A percentile compares a stretch with the other conserved stretches of the same genome.
Evolutionary conservation across 495 filamentous ascomycete genomes (phyloP).

Genomic region (Jackrogersella minutella): DNA sequence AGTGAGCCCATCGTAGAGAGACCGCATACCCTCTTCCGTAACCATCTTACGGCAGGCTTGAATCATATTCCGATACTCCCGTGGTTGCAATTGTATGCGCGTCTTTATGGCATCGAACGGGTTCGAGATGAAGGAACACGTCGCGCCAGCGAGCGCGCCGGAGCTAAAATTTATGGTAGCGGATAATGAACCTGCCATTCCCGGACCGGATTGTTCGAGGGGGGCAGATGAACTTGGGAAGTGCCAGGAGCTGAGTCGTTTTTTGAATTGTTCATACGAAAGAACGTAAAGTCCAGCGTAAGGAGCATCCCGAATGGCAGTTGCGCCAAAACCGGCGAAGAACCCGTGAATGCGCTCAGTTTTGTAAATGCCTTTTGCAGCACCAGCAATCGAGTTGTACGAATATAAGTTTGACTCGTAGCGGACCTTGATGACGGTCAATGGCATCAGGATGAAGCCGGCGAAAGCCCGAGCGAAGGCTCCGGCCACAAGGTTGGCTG

Average conservation of each 20-base stretch:
- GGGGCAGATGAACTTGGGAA: conserved; percentile 9
- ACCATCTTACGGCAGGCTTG: conserved; percentile 79
- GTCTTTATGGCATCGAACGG: conserved; percentile 98
- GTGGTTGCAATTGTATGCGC: conserved; percentile 87
- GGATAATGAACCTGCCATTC: conserved; percentile 55
- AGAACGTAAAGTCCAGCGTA: conserved; percentile 95
- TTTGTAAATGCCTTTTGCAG: conserved; percentile 75
- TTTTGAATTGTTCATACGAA: conserved; percentile 92
- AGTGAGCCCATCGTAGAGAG: conserved; percentile 86
- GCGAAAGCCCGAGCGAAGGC: conserved; percentile 83
- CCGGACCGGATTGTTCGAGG: conserved; percentile 17
- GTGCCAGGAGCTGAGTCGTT: conserved; percentile 59
- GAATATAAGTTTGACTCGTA: conserved; percentile 87
- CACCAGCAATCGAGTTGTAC: conserved; percentile 79
- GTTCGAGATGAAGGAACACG: conserved; percentile 89
- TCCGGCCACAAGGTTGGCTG: conserved; percentile 85
- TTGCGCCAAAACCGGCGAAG: conserved; percentile 93
- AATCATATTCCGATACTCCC: conserved; percentile 84
- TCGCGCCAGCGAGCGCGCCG: conserved; percentile 77
- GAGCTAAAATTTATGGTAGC: conserved; percentile 85
- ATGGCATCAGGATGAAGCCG: conserved; percentile 92
- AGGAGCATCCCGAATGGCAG: conserved; percentile 89
- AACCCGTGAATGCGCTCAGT: conserved; percentile 83
- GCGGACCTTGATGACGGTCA: conserved; percentile 96
- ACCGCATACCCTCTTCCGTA: conserved; percentile 77